A percentile compares a stretch with the other conserved stretches of the same genome.
phyloP scores from a whole-genome alignment of 805 yeast genomes.

The Starmerella etchellsii region DNA sequence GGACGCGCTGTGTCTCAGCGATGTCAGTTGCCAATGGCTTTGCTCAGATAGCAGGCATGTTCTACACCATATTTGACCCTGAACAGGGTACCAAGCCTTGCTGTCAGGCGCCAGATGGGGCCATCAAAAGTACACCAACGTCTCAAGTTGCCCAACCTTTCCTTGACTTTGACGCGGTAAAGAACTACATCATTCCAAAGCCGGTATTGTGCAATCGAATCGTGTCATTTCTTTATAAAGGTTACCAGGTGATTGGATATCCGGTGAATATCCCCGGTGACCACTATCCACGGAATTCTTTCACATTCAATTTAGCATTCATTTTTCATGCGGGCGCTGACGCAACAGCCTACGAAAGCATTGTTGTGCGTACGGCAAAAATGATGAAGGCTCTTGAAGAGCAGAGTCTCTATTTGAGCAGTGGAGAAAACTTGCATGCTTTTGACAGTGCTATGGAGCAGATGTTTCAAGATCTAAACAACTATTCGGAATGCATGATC shows the following conservation, averaged over 20 bases:
- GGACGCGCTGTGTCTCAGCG: too few species aligned
- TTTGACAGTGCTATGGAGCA: constrained; percentile 75
- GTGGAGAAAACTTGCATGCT: constrained; percentile 33
- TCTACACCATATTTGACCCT: constrained; percentile 88
- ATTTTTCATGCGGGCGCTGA: constrained; percentile 76
- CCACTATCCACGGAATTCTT: constrained; percentile 77
- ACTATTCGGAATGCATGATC: constrained; percentile 89
- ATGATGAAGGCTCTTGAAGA: constrained; percentile 87
- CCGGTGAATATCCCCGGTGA: constrained; percentile 73
- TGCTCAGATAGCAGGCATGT: constrained; percentile 76
- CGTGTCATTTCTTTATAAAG: constrained; percentile 57
- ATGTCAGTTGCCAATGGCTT: constrained; percentile 30
- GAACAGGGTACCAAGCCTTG: constrained; percentile 88
- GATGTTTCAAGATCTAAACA: constrained; percentile 85
- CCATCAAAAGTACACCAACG: constrained; percentile 27
- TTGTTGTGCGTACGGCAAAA: constrained; percentile 68
- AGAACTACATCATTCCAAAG: constrained; percentile 87
- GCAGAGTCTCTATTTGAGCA: constrained; percentile 64
- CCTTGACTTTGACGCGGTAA: constrained; percentile 72
- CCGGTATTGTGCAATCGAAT: constrained; percentile 77
- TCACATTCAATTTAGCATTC: constrained; percentile 85
- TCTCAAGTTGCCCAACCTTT: constrained; percentile 25
- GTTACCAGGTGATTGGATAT: constrained; percentile 65
- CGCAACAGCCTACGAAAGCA: constrained; percentile 74
- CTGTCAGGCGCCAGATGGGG: constrained; percentile 77